Base-by-base conservation (phyloP, 352 stramenopile genomes). In the Phytophthora macrochlamydospora region DNA sequence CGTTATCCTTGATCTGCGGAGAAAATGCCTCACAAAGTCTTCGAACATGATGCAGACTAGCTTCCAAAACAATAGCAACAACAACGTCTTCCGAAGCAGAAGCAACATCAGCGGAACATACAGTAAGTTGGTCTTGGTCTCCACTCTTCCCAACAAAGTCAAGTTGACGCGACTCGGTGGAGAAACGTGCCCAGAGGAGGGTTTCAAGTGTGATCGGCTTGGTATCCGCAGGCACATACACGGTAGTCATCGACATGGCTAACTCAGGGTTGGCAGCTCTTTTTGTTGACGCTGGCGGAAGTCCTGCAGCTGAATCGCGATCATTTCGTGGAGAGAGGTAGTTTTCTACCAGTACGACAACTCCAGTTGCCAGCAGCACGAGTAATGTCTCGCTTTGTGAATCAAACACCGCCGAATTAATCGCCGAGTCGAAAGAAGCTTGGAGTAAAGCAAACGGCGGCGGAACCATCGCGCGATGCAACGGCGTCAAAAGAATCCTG, bases 331-430 rank as follows among this genome's bases (percentile, higher is more conserved):
- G 54, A 12, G 57, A 59, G 2, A 90, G 37, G 43, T 81, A 90
- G 38, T 87, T 62, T n/a, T 80, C 60, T 4, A 87, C 80, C 2
- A 92, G 12, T 7, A 81, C 33, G 8, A 92, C 24, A 1, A 76
- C 56, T 1, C 76, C 74, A 42, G 65, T 77, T n/a, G 82, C 72
- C 1, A 89, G 58, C 7, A 87, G 40, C 7, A 77, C 73, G 1
- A 77, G 40, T 2, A 92, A 48, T 9, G 63, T 49, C 42, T 89
- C 73, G 6, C 18, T 75, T 24, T 75, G 59, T 1, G 76, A 56
- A 56, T 89, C 80, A 55, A 94, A 93, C 3, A 62, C 72, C 18
- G 91, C 61, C 0, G 80, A 79, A 46, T 88, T 92, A 24, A 92
- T 71, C 2, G 76, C 29, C 2, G 63, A 62, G 0, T 73, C 37